A percentile compares a stretch with the other conserved stretches of the same genome.
Evolutionary conservation across 176 grass and related monocot genomes (phyloP).

Genomic region (Oryza officinalis): DNA sequence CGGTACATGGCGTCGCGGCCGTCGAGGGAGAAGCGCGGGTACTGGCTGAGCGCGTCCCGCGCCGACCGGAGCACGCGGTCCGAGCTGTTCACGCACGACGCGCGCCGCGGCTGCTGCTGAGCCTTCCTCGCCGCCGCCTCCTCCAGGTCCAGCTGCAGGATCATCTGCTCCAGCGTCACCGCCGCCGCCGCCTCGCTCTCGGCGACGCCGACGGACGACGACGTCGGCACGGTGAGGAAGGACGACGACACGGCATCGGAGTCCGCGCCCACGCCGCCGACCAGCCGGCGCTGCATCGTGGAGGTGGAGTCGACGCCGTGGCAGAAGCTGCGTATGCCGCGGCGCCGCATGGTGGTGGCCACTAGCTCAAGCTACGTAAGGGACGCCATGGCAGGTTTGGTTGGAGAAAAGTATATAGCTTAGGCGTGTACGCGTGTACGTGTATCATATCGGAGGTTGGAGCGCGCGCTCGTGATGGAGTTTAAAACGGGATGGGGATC

Average conservation of each 20-base stretch:
- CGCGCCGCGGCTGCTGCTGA: slow-evolving; percentile 48
- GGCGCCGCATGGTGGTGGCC: slow-evolving; percentile 44
- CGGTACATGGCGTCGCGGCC: slow-evolving; percentile 93
- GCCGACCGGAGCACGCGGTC: slow-evolving; percentile 80
- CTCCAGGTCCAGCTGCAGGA: slow-evolving; percentile 88
- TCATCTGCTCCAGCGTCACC: slow-evolving; percentile 88
- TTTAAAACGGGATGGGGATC: slow-evolving; percentile 16
- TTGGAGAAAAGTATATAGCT: slow-evolving; percentile 1
- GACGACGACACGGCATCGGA: slow-evolving; percentile 14
- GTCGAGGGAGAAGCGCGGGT: slow-evolving; percentile 92
- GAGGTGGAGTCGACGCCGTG: slow-evolving; percentile 67
- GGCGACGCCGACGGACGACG: slow-evolving; percentile 46
- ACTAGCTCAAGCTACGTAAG: too few species aligned
- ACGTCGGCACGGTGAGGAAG: background rate
- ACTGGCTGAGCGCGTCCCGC: slow-evolving; percentile 72
- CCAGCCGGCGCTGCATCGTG: slow-evolving; percentile 48
- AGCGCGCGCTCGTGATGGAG: background rate
- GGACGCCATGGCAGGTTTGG: background rate
- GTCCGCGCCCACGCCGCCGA: slow-evolving; percentile 14
- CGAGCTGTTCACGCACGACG: slow-evolving; percentile 82
- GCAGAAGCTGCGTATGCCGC: slow-evolving; percentile 68
- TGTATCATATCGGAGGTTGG: background rate
- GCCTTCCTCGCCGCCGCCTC: slow-evolving; percentile 63
- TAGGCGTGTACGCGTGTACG: background rate
- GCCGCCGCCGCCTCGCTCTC: slow-evolving; percentile 38